Conservation (phyloP, 805 yeast species). For the Candida peoriensis region DNA sequence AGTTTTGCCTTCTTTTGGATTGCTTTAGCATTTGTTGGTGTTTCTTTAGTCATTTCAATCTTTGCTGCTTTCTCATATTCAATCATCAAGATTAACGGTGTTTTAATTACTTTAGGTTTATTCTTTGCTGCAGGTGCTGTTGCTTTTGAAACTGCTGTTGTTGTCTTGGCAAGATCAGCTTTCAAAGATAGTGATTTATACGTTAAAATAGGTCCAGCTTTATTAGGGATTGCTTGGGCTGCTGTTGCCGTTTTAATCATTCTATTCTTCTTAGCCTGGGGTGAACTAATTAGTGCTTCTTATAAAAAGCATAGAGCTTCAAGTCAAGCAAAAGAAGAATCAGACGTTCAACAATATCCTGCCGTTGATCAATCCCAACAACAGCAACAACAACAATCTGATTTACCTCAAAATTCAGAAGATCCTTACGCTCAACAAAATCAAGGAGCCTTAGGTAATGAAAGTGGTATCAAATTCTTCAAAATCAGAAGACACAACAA, state of each 20-base stretch:
- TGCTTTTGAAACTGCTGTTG: conserved; percentile 67
- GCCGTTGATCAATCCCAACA: conserved; percentile 10
- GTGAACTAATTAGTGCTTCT: conserved; percentile 42
- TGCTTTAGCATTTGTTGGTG: conserved; percentile 57
- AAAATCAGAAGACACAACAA: conserved; percentile 57
- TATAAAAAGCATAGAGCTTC: conserved; percentile 46
- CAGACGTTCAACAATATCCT: conserved; percentile 11
- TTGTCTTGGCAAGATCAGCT: conserved; percentile 68
- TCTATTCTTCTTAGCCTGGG: conserved; percentile 48
- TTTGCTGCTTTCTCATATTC: conserved; percentile 52
- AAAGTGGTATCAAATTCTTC: conserved; percentile 69
- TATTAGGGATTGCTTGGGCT: conserved; percentile 69
- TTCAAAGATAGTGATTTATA: conserved; percentile 44
- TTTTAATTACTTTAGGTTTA: conserved; percentile 46
- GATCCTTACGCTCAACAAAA: conserved; percentile 25
- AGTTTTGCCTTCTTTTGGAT: conserved; percentile 58
- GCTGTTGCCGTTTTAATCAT: conserved; percentile 48
- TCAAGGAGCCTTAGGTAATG: conserved; percentile 31
- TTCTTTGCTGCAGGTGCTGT: conserved; percentile 59
- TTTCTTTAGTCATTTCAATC: conserved; percentile 51
- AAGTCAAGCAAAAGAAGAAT: conserved; percentile 29
- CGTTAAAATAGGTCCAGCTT: conserved; percentile 50
- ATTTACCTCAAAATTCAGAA: conserved; percentile 18
- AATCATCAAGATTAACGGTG: conserved; percentile 49
- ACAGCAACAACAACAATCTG: conserved; percentile 15